A percentile compares a stretch with the other conserved stretches of the same genome.
These are phyloP conservation scores for Citrus sp. DNA, from an alignment of 345 rosid genomes.

Conservation along the genomic window DNA sequence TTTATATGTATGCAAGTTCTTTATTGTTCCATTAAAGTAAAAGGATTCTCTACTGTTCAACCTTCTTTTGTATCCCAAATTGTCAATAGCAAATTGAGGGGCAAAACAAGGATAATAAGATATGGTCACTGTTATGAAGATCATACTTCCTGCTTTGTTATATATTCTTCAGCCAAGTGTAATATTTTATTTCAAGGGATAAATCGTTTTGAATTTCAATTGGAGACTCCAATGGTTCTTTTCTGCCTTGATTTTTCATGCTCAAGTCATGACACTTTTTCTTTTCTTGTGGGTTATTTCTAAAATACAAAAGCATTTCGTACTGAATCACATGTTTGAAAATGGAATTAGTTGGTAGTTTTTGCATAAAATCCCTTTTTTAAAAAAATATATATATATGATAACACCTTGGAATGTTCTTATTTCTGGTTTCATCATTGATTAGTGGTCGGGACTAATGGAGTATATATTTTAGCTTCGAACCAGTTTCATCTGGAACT, in stretches of 20 bases:
- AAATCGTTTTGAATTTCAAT: neutral
- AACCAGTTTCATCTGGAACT: neutral
- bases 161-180: neutral
- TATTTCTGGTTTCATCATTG: neutral
- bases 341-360: neutral
- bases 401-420: neutral
- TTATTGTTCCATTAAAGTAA: neutral
- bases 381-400: too few species aligned
- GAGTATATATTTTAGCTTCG: neutral
- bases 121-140: neutral
- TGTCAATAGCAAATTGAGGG: neutral
- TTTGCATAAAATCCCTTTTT: neutral
- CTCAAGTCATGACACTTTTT: neutral
- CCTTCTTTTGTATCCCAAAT: neutral
- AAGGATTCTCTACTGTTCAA: too few species aligned
- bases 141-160: neutral
- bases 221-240: neutral
- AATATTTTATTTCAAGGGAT: neutral
- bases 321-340: neutral
- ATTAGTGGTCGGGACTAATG: neutral
- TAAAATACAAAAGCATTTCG: neutral
- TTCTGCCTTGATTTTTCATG: neutral
- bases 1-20: neutral
- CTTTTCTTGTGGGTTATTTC: too few species aligned
- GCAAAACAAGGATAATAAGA: neutral